Base-by-base conservation (phyloP, 345 rosid species). In the Brassica cretica region DNA sequence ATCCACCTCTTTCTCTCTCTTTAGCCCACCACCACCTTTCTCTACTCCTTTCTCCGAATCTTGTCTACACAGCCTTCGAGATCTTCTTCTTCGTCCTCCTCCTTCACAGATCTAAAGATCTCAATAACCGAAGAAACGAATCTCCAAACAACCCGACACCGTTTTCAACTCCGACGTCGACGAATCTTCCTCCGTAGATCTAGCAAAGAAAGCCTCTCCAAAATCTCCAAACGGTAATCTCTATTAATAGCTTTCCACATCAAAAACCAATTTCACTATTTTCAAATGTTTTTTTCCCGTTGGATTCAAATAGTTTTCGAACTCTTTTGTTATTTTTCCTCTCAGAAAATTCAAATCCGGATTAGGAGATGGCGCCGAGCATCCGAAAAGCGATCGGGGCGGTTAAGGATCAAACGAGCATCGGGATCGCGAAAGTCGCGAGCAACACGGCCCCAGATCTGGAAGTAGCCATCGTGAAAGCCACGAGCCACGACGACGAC, bases 381-480 rank as follows among this genome's bases (percentile, higher is more conserved):
- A 92, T 95, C 71, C 90, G 98, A 15, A 95, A 90, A 77, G 97
- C 99, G 73, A 88, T 95, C 60, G 99, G 99, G 51, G 91, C 94
- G 3, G 98, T 95, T 33, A 95, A 95, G 77, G 99, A 95, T 67
- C 99, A 95, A 58, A 95, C 99, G 5, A 95, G 97, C 64, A 95
- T 95, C 3, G 84, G 99, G 61, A 80, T 95, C 30, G 99, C 99
- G 12, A 95, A 95, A 70, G 97, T 95, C 6, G 91, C 94, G 0
- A 88, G 99, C 59, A 93, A 91, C 84, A 67, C 91, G 80, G 97
- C 98, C 11, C 98, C 99, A 56, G 98, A 95, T 78, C 96, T 95
- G 2, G 98, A 95, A 70, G 99, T 95, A 11, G 87, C 90, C 53
- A 85, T 95, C 41, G 99, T 95, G 53, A 95, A 95, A 76, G 98